Conservation (phyloP, 1,139 yeast genomes). For the Pichia sp. region DNA sequence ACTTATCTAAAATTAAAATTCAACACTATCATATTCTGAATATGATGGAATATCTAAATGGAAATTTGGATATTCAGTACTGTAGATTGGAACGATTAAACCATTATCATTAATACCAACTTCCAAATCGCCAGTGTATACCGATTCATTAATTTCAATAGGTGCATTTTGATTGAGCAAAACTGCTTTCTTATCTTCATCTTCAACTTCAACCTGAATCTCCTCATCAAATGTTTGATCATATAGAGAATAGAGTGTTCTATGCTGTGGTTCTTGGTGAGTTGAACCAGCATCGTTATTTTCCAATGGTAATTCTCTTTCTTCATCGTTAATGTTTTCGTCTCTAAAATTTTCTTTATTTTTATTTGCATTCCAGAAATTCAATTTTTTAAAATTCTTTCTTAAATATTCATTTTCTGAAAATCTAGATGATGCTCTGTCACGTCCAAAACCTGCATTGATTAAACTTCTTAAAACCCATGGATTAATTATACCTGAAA, state of each 20-base stretch:
- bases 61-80: conserved; percentile 77
- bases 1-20: too few relatives aligned
- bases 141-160: neutral
- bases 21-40: conserved; percentile 2
- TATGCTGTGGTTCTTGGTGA: neutral
- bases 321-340: conserved; percentile 11
- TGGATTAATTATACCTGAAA: conserved; percentile 74
- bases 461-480: conserved; percentile 79
- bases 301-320: neutral
- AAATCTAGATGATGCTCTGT: conserved; percentile 13
- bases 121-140: neutral
- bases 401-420: neutral
- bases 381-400: neutral
- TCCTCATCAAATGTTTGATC: conserved; percentile 24
- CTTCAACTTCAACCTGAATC: neutral
- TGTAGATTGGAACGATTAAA: conserved; percentile 36
- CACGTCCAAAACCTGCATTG: conserved; percentile 69
- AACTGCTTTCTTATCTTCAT: neutral
- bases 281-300: neutral
- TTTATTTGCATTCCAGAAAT: conserved; percentile 4
- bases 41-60: conserved; percentile 80
- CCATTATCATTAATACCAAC: conserved; percentile 36
- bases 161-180: neutral
- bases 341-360: conserved; percentile 13
- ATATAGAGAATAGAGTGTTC: neutral